A percentile compares a stretch with the other conserved stretches of the same genome.
Evolutionary conservation across 2,329 filamentous ascomycete genomes (phyloP).

Genomic region (Colletotrichum tabaci): DNA sequence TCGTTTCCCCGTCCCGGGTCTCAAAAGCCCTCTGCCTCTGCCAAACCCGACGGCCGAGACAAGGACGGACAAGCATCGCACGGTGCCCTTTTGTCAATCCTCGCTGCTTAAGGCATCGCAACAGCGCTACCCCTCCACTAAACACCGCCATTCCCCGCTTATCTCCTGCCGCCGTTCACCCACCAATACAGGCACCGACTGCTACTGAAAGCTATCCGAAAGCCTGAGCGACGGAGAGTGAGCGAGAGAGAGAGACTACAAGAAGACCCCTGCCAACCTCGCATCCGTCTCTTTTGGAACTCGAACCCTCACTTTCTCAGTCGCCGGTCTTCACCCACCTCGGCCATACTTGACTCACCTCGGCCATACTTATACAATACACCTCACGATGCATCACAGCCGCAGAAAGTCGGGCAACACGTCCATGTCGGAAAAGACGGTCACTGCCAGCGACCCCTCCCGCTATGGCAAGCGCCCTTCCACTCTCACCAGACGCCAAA

Average conservation of each 20-base stretch:
- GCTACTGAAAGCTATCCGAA: conserved; percentile 5
- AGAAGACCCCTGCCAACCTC: conserved; percentile 38
- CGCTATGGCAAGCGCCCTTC: conserved; percentile 63
- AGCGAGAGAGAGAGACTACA: conserved; percentile 26
- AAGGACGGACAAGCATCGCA: conserved; percentile 26
- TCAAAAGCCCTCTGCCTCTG: conserved; percentile 22
- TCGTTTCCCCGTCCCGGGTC: conserved; percentile 3
- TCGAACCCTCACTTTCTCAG: conserved; percentile 42
- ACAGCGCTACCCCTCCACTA: conserved; percentile 41
- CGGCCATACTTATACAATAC: conserved; percentile 35
- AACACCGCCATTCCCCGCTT: conserved; percentile 37
- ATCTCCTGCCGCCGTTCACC: conserved; percentile 30
- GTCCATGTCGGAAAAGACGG: conserved; percentile 68
- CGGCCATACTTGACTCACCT: conserved; percentile 10
- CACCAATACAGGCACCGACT: conserved; percentile 28
- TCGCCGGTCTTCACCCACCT: conserved; percentile 12
- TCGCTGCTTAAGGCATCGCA: conserved; percentile 38
- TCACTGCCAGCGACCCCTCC: conserved; percentile 60
- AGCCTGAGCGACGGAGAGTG: not conserved
- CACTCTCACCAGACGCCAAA: conserved; percentile 60
- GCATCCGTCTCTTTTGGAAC: conserved; percentile 11
- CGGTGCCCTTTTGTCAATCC: conserved; percentile 32
- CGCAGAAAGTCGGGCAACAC: conserved; percentile 71
- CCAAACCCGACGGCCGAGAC: conserved; percentile 42
- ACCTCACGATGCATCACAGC: conserved; percentile 66